These are phyloP conservation scores for Nicotiana undulata DNA, from an alignment of 257 asterid genomes.

Conservation along the genomic window DNA sequence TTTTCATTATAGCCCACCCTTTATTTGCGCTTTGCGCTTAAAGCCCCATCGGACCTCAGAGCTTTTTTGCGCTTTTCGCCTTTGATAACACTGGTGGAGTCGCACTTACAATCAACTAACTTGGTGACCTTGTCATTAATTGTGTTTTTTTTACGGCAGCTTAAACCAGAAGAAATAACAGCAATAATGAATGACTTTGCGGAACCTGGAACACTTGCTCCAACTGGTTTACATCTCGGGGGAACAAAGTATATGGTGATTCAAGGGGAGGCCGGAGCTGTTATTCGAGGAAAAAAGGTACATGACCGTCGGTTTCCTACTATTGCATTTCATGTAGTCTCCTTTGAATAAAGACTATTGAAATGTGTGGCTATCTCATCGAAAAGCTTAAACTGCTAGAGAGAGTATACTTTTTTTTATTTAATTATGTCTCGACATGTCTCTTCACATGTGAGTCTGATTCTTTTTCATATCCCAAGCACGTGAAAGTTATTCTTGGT, in stretches of 20 bases:
- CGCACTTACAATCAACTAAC: not conserved
- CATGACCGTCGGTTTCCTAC: not conserved
- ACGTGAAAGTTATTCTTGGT: not conserved
- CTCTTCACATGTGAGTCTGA: not conserved
- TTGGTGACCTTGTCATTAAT: not conserved
- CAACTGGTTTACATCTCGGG: constrained; percentile 34
- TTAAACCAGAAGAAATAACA: constrained; percentile 33
- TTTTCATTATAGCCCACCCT: no score
- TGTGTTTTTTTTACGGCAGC: constrained; percentile 15
- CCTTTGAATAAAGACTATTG: not conserved
- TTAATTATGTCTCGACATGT: not conserved
- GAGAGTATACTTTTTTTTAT: not conserved
- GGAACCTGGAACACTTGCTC: constrained; percentile 46
- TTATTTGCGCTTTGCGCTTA: no score
- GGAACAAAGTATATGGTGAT: constrained; percentile 17
- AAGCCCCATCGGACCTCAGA: no score
- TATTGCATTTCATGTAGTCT: not conserved
- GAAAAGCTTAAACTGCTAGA: not conserved
- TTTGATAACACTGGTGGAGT: no score
- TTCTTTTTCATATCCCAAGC: not conserved
- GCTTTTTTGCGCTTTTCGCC: no score
- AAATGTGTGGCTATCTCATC: constrained; percentile 7
- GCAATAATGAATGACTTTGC: constrained; percentile 37
- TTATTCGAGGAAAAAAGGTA: constrained; percentile 17
- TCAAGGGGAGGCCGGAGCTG: constrained; percentile 34